Conservation (phyloP, 306 rosid species). For the Malus orientalis region DNA sequence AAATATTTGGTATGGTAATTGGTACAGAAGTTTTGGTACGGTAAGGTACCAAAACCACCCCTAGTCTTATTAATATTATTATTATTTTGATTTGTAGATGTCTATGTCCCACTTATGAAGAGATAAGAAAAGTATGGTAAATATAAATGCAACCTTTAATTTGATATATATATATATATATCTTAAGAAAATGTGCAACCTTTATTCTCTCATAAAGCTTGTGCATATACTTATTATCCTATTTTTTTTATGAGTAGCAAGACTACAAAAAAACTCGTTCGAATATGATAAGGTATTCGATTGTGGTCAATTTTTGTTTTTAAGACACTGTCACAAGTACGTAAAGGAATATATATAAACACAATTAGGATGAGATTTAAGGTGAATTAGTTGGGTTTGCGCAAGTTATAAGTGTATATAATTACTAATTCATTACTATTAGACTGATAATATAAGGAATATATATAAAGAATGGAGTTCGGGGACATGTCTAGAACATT, state of each 20-base stretch:
- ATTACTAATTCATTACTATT: too few species aligned
- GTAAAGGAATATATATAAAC: background rate
- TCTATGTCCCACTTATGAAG: background rate
- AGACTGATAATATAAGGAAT: conserved; percentile 7
- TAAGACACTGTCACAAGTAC: background rate
- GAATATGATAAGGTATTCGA: background rate
- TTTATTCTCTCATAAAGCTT: background rate
- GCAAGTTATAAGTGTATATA: background rate
- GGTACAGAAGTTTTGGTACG: too few species aligned
- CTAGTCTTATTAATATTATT: background rate
- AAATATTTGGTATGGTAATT: too few species aligned
- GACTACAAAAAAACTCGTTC: background rate
- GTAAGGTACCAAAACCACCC: too few species aligned
- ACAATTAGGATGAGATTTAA: background rate
- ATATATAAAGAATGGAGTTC: conserved; percentile 21
- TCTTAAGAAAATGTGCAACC: background rate
- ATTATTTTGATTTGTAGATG: background rate
- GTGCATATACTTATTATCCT: background rate
- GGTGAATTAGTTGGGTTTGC: background rate
- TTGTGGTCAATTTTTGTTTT: background rate
- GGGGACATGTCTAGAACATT: conserved; percentile 17
- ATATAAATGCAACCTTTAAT: background rate
- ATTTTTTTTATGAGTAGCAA: background rate
- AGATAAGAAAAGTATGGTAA: background rate
- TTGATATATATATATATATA: too few species aligned